Percentiles rank a stretch among this genome's conserved stretches.
These are phyloP conservation scores for Suillus fuscotomentosus DNA, from an alignment of 768 basidiomycete genomes.

Conservation along the genomic window DNA sequence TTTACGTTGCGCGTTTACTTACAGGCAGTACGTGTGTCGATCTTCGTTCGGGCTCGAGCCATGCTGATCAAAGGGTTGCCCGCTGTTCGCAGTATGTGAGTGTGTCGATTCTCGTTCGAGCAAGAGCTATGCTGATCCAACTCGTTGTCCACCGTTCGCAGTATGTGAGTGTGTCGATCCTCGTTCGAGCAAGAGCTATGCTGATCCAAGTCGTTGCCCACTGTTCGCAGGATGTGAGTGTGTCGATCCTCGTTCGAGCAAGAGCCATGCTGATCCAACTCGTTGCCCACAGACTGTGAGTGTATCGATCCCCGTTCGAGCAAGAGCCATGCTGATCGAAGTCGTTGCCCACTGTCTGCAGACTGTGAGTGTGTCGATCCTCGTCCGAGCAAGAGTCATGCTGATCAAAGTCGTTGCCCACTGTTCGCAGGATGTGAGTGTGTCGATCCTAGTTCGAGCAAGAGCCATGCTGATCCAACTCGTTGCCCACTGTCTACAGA, in stretches of 20 bases:
- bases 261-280: too few relatives aligned
- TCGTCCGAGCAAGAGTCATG: not conserved
- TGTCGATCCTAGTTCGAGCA: too few relatives aligned
- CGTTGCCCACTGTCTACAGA: too few relatives aligned
- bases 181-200: not conserved
- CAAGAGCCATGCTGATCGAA: too few relatives aligned
- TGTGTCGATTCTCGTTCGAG: not conserved
- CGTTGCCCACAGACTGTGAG: too few relatives aligned
- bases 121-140: not conserved
- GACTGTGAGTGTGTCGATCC: not conserved
- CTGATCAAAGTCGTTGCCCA: not conserved
- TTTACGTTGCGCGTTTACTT: not conserved
- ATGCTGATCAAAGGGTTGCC: not conserved
- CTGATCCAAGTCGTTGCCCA: not conserved
- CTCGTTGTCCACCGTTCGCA: not conserved
- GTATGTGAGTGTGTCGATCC: not conserved
- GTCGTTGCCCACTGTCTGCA: too few relatives aligned
- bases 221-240: not conserved
- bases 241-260: too few relatives aligned
- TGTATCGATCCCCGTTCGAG: not conserved
- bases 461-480: too few relatives aligned
- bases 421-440: not conserved
- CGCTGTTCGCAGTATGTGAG: not conserved
- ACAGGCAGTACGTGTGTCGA: not conserved
- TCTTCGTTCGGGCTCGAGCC: not conserved